A percentile compares a stretch with the other conserved stretches of the same genome.
Evolutionary conservation across 1,284 basidiomycete species (phyloP).

Genomic region (Quambalaria eucalypti): DNA sequence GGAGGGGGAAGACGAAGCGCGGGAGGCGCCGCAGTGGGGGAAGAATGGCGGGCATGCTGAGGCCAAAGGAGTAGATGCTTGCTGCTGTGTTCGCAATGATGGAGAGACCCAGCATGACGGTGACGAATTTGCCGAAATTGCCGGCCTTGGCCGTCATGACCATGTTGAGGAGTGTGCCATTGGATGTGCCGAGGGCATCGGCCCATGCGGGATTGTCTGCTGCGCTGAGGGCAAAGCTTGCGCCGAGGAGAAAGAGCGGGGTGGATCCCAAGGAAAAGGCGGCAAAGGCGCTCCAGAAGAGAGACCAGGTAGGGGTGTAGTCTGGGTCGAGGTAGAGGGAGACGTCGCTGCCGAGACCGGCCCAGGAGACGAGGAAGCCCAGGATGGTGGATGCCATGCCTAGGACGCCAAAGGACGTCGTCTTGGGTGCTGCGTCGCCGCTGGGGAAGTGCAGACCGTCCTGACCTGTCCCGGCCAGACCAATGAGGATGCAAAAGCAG

Average conservation of each 20-base stretch:
- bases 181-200: conserved; percentile 17
- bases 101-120: conserved; percentile 68
- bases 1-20: conserved; percentile 72
- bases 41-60: conserved; percentile 21
- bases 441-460: conserved; percentile 53
- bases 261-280: conserved; percentile 56
- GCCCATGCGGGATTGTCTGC: conserved; percentile 55
- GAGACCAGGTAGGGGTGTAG: conserved; percentile 49
- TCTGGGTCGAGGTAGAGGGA: conserved; percentile 49
- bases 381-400: conserved; percentile 56
- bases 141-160: conserved; percentile 60
- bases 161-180: conserved; percentile 65
- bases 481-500: conserved; percentile 55
- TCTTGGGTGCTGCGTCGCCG: conserved; percentile 49
- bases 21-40: conserved; percentile 65
- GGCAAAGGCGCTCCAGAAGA: conserved; percentile 56
- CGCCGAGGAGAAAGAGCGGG: conserved; percentile 57
- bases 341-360: conserved; percentile 47
- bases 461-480: conserved; percentile 54
- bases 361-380: conserved; percentile 54
- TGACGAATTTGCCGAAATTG: conserved; percentile 67
- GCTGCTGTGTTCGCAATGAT: conserved; percentile 71
- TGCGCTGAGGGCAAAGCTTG: conserved; percentile 53
- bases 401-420: conserved; percentile 51
- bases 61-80: conserved; percentile 52